Conservation (phyloP, 2,329 filamentous ascomycete genomes). For the Penicillium griseofulvum region DNA sequence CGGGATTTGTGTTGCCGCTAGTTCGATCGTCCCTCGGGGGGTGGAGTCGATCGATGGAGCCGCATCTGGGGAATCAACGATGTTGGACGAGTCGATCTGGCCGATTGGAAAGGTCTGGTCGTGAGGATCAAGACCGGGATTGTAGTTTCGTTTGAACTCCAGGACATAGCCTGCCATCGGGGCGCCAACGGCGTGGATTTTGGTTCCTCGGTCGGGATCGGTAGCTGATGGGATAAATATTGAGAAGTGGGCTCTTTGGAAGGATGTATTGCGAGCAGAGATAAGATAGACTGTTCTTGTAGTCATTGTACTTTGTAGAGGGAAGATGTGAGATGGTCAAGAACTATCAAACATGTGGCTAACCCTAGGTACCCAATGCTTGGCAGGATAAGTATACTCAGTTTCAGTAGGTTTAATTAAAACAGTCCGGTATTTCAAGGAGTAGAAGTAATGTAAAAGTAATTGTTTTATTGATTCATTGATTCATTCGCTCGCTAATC, state of each 20-base stretch:
- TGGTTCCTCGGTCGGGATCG: slow-evolving; percentile 20
- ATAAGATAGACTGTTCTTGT: slow-evolving; percentile 25
- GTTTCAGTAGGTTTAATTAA: neutral
- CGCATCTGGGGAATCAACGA: slow-evolving; percentile 16
- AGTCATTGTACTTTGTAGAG: neutral
- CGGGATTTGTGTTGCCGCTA: slow-evolving; percentile 27
- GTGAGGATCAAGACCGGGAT: slow-evolving; percentile 8
- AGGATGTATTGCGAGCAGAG: slow-evolving; percentile 20
- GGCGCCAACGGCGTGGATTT: slow-evolving; percentile 34
- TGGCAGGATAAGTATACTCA: too few species aligned
- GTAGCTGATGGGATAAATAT: slow-evolving; percentile 28
- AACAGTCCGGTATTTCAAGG: neutral
- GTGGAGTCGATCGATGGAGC: slow-evolving; percentile 14
- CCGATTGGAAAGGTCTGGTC: slow-evolving; percentile 21
- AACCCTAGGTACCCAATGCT: neutral
- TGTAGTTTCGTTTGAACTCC: slow-evolving; percentile 32
- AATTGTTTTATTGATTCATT: too few species aligned
- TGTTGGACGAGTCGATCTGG: slow-evolving; percentile 20
- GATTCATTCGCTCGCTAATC: neutral
- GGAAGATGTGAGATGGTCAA: neutral
- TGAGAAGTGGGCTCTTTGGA: slow-evolving; percentile 31
- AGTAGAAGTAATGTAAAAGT: neutral
- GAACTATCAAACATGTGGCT: neutral
- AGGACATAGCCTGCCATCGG: slow-evolving; percentile 33
- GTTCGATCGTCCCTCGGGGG: slow-evolving; percentile 27